Conservation (phyloP, 2,329 filamentous ascomycete species). For the Xylariaceae sp. region DNA sequence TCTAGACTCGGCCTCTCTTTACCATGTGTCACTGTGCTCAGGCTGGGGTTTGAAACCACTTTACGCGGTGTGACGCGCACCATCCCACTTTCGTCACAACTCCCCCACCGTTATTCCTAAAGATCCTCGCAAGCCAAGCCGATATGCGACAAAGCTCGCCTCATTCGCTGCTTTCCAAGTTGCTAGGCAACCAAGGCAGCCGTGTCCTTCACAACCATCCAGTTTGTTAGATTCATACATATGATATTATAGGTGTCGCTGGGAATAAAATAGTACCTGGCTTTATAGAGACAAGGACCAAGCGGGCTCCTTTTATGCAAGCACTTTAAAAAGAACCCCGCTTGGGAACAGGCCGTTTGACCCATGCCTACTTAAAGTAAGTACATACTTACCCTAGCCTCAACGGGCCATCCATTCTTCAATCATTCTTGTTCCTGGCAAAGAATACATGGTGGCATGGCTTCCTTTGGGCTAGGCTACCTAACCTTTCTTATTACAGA, state of each 20-base stretch:
- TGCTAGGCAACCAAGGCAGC: conserved; percentile 32
- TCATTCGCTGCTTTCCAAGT: conserved; percentile 21
- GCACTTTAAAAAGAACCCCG: conserved; percentile 29
- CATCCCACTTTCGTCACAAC: conserved; percentile 28
- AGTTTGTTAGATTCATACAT: neutral
- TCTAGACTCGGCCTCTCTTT: neutral
- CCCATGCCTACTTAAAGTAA: conserved; percentile 15
- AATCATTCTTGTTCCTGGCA: conserved; percentile 3
- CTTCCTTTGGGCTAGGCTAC: conserved; percentile 19
- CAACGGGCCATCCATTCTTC: conserved; percentile 12
- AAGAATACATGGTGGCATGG: conserved; percentile 8
- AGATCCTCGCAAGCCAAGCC: conserved; percentile 22
- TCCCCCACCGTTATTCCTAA: conserved; percentile 24
- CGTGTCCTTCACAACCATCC: conserved; percentile 1
- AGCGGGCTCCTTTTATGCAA: conserved; percentile 31
- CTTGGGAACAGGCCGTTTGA: conserved; percentile 19
- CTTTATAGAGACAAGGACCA: conserved; percentile 18
- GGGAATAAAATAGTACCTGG: too few relatives aligned
- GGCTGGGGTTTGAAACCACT: conserved; percentile 33
- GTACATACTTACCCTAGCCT: neutral
- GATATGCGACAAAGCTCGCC: conserved; percentile 19
- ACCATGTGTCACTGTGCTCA: too few relatives aligned
- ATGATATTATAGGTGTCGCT: conserved; percentile 13
- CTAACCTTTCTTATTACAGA: conserved; percentile 18
- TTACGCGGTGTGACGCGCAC: conserved; percentile 34